A percentile compares a stretch with the other conserved stretches of the same genome.
Conservation (phyloP, 768 basidiomycete species). For the Amanita fuliginea region DNA sequence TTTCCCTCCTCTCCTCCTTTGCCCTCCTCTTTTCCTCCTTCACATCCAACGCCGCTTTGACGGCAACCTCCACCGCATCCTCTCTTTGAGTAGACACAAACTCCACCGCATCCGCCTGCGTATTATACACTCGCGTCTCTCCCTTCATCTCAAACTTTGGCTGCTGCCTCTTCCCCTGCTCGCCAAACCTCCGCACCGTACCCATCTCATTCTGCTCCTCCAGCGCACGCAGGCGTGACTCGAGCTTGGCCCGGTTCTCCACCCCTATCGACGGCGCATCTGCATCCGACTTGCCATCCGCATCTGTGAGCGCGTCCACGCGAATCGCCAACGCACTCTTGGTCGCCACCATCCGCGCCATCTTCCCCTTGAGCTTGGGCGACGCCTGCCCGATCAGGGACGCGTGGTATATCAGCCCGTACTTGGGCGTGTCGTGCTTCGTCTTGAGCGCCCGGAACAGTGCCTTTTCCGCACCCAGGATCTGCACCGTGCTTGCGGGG, state of each 20-base stretch:
- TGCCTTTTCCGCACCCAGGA: slow-evolving; percentile 96
- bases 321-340: slow-evolving; percentile 96
- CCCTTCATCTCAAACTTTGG: slow-evolving; percentile 74
- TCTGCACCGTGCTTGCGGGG: slow-evolving; percentile 96
- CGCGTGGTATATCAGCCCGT: slow-evolving; percentile 98
- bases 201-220: slow-evolving; percentile 74
- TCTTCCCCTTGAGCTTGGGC: slow-evolving; percentile 97
- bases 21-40: slow-evolving; percentile 79
- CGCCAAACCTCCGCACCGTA: slow-evolving; percentile 56
- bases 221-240: slow-evolving; percentile 82
- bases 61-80: slow-evolving; percentile 62
- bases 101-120: slow-evolving; percentile 71
- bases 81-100: slow-evolving; percentile 81
- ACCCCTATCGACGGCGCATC: slow-evolving; percentile 81
- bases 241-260: slow-evolving; percentile 90
- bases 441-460: slow-evolving; percentile 97
- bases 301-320: slow-evolving; percentile 91
- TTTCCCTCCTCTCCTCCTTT: slow-evolving; percentile 70
- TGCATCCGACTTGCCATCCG: slow-evolving; percentile 80
- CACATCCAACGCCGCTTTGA: slow-evolving; percentile 67
- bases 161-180: slow-evolving; percentile 51
- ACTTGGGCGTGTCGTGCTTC: slow-evolving; percentile 98
- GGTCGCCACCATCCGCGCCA: slow-evolving; percentile 99
- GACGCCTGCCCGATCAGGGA: slow-evolving; percentile 96
- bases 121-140: slow-evolving; percentile 76